Conservation (phyloP, 306 rosid species). For the Ceratonia siliqua region DNA sequence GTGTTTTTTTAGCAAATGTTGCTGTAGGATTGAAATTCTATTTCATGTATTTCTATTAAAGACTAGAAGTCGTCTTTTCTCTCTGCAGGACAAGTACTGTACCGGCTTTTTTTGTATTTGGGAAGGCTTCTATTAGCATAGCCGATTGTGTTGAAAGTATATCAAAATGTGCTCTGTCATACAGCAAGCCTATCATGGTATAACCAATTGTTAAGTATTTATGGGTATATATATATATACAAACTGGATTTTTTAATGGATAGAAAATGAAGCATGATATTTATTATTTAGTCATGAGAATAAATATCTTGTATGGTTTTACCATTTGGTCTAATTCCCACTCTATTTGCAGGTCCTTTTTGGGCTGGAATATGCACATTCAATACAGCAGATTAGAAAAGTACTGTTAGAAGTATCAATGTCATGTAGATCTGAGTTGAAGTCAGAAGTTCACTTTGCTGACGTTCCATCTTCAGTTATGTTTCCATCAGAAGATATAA, state of each 20-base stretch:
- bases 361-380: constrained; percentile 77
- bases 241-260: constrained; percentile 15
- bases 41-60: constrained; percentile 20
- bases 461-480: constrained; percentile 57
- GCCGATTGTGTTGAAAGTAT: constrained; percentile 54
- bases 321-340: constrained; percentile 12
- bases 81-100: constrained; percentile 71
- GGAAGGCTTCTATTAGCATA: constrained; percentile 63
- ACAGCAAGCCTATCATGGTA: constrained; percentile 68
- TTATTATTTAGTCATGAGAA: background rate
- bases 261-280: constrained; percentile 14
- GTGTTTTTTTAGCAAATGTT: constrained; percentile 7
- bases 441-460: constrained; percentile 58
- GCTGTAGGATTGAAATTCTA: constrained; percentile 13
- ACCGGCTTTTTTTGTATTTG: constrained; percentile 78
- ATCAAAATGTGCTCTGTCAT: constrained; percentile 39
- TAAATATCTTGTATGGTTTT: background rate
- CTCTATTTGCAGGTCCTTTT: constrained; percentile 68
- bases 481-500: constrained; percentile 56
- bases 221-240: background rate
- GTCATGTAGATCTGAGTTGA: constrained; percentile 28
- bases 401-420: constrained; percentile 41
- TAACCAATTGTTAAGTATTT: background rate
- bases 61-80: constrained; percentile 26
- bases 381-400: constrained; percentile 51